phyloP scores from a whole-genome alignment of 2,329 filamentous ascomycete genomes.

The Claviceps fusiformis region DNA sequence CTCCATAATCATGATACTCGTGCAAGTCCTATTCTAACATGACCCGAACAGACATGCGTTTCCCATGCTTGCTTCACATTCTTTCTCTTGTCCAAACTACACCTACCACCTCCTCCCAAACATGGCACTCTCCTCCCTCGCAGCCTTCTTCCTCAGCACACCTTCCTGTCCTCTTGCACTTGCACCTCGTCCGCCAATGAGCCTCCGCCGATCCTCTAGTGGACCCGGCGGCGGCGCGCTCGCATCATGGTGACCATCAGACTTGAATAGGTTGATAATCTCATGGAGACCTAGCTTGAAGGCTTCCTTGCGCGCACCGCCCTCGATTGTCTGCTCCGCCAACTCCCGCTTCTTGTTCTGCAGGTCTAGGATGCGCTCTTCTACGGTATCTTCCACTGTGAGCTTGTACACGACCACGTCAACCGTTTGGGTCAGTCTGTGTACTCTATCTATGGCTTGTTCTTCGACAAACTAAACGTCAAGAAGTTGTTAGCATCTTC shows the following conservation, averaged over 20 bases:
- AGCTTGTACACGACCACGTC: conserved; percentile 94
- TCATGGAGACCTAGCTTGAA: conserved; percentile 86
- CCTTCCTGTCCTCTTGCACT: conserved; percentile 7
- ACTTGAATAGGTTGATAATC: conserved; percentile 79
- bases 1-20: too few species aligned
- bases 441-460: conserved; percentile 95
- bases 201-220: conserved; percentile 2
- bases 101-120: conserved; percentile 29
- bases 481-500: background rate
- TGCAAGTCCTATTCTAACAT: too few species aligned
- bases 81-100: background rate
- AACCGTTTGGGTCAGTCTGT: conserved; percentile 91
- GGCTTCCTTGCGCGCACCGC: conserved; percentile 55
- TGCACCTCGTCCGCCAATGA: background rate
- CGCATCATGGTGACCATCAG: conserved; percentile 30
- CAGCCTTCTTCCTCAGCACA: conserved; percentile 15
- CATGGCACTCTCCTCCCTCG: conserved; percentile 23
- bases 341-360: conserved; percentile 89
- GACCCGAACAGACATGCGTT: background rate
- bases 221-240: conserved; percentile 7
- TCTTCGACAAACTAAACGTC: conserved; percentile 77
- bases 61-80: too few species aligned
- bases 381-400: conserved; percentile 73
- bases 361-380: conserved; percentile 86
- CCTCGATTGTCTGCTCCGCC: conserved; percentile 84